These are phyloP conservation scores for Candida sp. DNA, from an alignment of 1,139 yeast species.

Conservation along the genomic window DNA sequence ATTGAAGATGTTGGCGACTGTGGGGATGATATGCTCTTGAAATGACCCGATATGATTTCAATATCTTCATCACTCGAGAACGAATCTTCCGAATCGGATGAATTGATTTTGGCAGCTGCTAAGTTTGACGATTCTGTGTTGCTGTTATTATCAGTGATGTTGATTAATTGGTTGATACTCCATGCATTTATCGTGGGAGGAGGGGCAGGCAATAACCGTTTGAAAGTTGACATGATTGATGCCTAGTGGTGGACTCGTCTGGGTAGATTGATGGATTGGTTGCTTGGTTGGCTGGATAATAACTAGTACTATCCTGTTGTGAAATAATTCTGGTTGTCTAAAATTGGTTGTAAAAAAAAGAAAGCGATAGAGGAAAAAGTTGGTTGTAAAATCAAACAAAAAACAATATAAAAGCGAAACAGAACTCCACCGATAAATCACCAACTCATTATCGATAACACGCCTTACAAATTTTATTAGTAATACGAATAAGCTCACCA, in stretches of 20 bases:
- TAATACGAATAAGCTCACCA: background rate
- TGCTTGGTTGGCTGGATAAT: background rate
- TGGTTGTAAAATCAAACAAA: background rate
- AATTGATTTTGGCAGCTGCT: background rate
- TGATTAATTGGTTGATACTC: slow-evolving; percentile 16
- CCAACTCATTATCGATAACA: background rate
- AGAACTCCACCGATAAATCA: background rate
- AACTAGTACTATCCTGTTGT: background rate
- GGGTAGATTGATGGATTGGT: background rate
- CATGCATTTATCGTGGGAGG: slow-evolving; percentile 21
- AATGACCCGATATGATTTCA: slow-evolving; percentile 3
- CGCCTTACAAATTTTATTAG: background rate
- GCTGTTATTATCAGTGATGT: background rate
- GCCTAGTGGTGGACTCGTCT: background rate
- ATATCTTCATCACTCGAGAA: slow-evolving; percentile 1
- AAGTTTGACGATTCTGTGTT: background rate
- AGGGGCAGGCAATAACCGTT: slow-evolving; percentile 21
- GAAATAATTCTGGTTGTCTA: background rate
- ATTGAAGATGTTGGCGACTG: slow-evolving; percentile 3
- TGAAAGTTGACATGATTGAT: slow-evolving; percentile 10
- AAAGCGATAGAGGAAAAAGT: background rate
- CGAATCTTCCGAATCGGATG: background rate
- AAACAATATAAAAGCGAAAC: background rate
- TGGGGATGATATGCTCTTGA: slow-evolving; percentile 5
- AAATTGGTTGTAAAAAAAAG: slow-evolving; percentile 9